A percentile compares a stretch with the other conserved stretches of the same genome.
phyloP scores from a whole-genome alignment of 805 yeast species.

The Alloascoidea hylecoeti region DNA sequence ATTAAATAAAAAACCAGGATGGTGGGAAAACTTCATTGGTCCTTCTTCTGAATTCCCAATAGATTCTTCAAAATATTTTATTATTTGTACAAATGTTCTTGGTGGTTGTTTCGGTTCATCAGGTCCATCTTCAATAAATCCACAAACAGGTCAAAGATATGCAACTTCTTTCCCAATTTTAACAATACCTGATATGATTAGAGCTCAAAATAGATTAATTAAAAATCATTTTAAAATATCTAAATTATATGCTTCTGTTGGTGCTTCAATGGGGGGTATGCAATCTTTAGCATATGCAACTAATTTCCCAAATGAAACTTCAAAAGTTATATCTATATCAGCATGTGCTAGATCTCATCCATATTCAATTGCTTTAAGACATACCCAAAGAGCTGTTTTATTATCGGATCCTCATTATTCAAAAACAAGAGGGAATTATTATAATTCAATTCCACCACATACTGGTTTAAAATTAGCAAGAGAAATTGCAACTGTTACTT shows the following conservation, averaged over 20 bases:
- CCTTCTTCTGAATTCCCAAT: conserved; percentile 49
- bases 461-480: conserved; percentile 90
- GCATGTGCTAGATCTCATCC: conserved; percentile 95
- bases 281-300: conserved; percentile 80
- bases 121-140: conserved; percentile 76
- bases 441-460: conserved; percentile 74
- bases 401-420: conserved; percentile 96
- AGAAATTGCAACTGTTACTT: conserved; percentile 88
- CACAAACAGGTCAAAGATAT: conserved; percentile 49
- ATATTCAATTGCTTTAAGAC: conserved; percentile 85
- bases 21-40: conserved; percentile 96
- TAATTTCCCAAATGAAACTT: conserved; percentile 69
- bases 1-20: conserved; percentile 59
- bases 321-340: conserved; percentile 63
- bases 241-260: conserved; percentile 66
- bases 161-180: conserved; percentile 83
- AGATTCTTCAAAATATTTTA: conserved; percentile 71
- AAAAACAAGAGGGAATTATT: conserved; percentile 79
- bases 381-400: conserved; percentile 81
- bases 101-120: conserved; percentile 96
- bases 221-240: conserved; percentile 44
- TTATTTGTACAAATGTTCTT: conserved; percentile 80
- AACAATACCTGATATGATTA: conserved; percentile 79
- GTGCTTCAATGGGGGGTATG: conserved; percentile 99
- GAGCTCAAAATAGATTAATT: conserved; percentile 70